Evolutionary conservation across 352 stramenopile genomes (phyloP).

Genomic region (Pythium aristosporum): DNA sequence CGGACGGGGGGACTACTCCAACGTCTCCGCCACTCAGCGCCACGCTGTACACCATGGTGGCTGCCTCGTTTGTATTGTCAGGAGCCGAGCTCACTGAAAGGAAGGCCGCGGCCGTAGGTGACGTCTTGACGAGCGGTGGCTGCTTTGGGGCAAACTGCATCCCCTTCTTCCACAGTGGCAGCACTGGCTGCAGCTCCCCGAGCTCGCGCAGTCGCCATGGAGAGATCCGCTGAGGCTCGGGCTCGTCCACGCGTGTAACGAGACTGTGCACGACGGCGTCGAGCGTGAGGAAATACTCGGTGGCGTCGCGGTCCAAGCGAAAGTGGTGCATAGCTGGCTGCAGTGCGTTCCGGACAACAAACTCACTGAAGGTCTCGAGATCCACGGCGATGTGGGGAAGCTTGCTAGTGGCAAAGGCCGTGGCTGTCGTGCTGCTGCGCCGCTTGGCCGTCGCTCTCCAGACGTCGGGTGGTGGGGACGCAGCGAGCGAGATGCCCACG

Average conservation of each 20-base stretch:
- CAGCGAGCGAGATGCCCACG: conserved; percentile 39
- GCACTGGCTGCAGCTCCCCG: conserved; percentile 41
- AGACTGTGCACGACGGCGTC: conserved; percentile 44
- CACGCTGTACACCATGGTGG: neutral
- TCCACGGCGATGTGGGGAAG: conserved; percentile 31
- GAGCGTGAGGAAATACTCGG: conserved; percentile 44
- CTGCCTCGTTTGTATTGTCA: no score
- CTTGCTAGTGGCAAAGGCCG: conserved; percentile 19
- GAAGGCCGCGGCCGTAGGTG: neutral
- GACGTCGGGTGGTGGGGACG: conserved; percentile 11
- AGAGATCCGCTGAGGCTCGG: neutral
- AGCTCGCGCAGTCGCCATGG: conserved; percentile 39
- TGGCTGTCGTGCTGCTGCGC: conserved; percentile 14
- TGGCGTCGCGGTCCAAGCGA: conserved; percentile 36
- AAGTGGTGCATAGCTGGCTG: conserved; percentile 58
- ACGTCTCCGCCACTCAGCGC: neutral
- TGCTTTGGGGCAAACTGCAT: conserved; percentile 26
- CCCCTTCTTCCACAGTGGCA: conserved; percentile 39
- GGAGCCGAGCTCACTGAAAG: neutral
- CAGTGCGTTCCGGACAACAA: conserved; percentile 41
- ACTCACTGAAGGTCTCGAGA: conserved; percentile 50
- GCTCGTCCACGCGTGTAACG: conserved; percentile 12
- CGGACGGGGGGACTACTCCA: neutral
- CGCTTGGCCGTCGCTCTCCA: conserved; percentile 17
- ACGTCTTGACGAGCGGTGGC: conserved; percentile 15